phyloP scores from a whole-genome alignment of 2,329 filamentous ascomycete species.

The Colletotrichum viniferum region DNA sequence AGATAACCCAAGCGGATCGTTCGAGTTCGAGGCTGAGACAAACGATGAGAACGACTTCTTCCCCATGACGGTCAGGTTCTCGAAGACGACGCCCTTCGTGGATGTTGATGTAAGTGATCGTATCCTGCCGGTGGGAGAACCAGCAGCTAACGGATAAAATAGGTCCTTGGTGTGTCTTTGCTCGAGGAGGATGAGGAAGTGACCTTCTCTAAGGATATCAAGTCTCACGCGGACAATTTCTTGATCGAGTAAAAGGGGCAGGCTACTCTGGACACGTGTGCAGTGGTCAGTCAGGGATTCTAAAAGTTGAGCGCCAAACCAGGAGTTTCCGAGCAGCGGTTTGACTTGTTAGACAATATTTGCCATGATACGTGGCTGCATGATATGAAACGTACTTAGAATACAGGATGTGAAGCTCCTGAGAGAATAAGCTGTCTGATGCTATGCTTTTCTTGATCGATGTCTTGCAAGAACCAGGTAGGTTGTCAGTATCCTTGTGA shows the following conservation, averaged over 20 bases:
- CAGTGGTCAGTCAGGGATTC: background rate
- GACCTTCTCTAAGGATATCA: conserved; percentile 82
- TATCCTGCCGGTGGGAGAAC: background rate
- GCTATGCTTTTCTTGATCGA: background rate
- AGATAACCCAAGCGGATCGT: conserved; percentile 81
- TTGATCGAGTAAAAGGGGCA: conserved; percentile 65
- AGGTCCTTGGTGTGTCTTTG: conserved; percentile 72
- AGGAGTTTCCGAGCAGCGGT: conserved; percentile 19
- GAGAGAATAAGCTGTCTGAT: conserved; percentile 2
- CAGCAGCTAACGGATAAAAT: background rate
- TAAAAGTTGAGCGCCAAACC: conserved; percentile 7
- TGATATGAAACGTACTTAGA: conserved; percentile 21
- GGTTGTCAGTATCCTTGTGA: background rate
- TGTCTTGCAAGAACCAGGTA: background rate
- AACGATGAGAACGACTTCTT: conserved; percentile 95
- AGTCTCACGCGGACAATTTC: conserved; percentile 77
- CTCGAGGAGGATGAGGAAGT: conserved; percentile 80
- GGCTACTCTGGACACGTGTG: conserved; percentile 2
- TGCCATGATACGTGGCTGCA: conserved; percentile 11
- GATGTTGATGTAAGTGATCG: conserved; percentile 83
- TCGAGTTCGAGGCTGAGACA: conserved; percentile 93
- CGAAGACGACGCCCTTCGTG: conserved; percentile 83
- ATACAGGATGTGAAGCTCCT: background rate
- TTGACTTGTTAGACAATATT: conserved; percentile 11
- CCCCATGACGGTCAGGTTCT: conserved; percentile 92